Percentiles rank a stretch among this genome's conserved stretches.
Evolutionary conservation across 2,329 filamentous ascomycete genomes (phyloP).

Genomic region (Colletotrichum sp.): DNA sequence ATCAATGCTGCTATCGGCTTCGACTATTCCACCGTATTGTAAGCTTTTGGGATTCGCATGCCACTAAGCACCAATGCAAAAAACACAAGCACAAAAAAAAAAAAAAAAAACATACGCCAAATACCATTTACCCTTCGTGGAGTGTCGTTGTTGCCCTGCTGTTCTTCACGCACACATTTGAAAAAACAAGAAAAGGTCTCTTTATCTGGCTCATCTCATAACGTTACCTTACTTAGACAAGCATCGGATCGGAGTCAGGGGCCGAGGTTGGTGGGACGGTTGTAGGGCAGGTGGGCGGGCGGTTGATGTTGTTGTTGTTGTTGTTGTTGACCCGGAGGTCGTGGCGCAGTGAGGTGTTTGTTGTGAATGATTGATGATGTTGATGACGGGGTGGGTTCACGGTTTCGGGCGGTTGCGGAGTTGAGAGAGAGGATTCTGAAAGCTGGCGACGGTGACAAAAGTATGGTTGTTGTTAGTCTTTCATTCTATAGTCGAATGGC

Average conservation of each 20-base stretch:
- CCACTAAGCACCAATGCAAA: too few species aligned
- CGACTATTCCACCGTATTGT: too few species aligned
- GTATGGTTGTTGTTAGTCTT: neutral
- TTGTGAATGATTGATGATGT: neutral
- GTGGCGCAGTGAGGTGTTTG: conserved; percentile 1
- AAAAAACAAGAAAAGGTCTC: neutral
- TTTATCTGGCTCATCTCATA: conserved; percentile 11
- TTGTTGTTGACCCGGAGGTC: neutral
- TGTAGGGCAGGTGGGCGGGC: neutral
- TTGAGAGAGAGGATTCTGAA: neutral
- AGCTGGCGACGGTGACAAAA: neutral
- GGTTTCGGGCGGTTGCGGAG: neutral
- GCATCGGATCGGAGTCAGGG: conserved; percentile 12
- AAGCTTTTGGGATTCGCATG: too few species aligned
- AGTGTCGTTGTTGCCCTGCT: neutral
- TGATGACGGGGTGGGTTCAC: neutral
- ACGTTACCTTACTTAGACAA: conserved; percentile 7
- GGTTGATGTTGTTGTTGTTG: neutral
- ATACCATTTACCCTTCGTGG: neutral
- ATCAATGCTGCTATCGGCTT: too few species aligned
- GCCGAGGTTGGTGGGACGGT: conserved; percentile 5
- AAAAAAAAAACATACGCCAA: neutral
- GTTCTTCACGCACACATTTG: neutral
- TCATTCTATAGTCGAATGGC: neutral
- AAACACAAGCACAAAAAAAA: too few species aligned